phyloP scores from a whole-genome alignment of 768 basidiomycete genomes.

The Pulveroboletus ravenelii region DNA sequence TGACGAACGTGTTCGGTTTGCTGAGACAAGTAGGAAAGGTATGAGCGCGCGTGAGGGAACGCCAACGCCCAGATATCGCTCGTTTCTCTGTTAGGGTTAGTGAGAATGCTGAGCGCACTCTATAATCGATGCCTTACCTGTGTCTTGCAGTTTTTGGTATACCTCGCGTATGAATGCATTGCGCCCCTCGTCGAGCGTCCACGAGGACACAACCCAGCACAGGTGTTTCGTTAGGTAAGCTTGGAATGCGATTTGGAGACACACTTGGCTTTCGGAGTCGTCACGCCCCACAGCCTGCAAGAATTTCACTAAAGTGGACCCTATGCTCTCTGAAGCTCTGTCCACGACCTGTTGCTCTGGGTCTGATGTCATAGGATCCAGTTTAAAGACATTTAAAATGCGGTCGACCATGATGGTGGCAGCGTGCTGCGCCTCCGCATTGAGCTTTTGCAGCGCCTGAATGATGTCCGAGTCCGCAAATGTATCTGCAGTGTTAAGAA shows the following conservation, averaged over 20 bases:
- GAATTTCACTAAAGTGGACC: neutral
- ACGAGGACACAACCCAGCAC: slow-evolving; percentile 2
- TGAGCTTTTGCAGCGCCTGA: slow-evolving; percentile 7
- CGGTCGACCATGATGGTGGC: slow-evolving; percentile 5
- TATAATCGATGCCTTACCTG: neutral
- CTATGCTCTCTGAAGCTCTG: neutral
- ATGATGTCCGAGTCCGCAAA: slow-evolving; percentile 3
- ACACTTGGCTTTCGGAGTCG: neutral
- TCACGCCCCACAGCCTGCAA: neutral
- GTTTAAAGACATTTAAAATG: neutral
- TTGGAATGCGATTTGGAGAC: slow-evolving; percentile 9
- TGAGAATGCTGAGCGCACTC: neutral
- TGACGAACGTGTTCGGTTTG: neutral
- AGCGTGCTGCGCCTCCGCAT: slow-evolving; percentile 9
- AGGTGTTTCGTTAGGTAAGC: slow-evolving; percentile 2
- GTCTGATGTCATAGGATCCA: too few species aligned
- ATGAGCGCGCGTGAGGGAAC: slow-evolving; percentile 7
- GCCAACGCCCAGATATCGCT: slow-evolving; percentile 9
- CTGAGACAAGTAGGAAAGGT: neutral
- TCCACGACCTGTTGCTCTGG: neutral
- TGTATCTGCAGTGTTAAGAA: slow-evolving; percentile 7
- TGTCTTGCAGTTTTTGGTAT: slow-evolving; percentile 4
- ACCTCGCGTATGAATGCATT: neutral
- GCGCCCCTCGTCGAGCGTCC: slow-evolving; percentile 2
- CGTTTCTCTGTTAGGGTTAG: slow-evolving; percentile 3